Evolutionary conservation across 768 basidiomycete genomes (phyloP).

Genomic region (Coprinellus micaceus): DNA sequence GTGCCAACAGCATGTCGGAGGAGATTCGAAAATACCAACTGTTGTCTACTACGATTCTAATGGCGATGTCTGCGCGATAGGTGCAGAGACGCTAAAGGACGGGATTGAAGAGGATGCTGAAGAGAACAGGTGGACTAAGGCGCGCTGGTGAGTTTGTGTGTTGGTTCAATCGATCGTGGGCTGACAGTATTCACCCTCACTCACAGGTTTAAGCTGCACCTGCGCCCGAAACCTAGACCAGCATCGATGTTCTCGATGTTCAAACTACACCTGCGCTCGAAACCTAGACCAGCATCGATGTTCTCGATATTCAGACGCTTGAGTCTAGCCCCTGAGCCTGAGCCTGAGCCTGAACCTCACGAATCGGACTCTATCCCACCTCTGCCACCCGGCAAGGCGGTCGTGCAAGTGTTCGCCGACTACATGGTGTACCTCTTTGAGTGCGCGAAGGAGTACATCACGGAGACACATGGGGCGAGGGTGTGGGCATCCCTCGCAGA

Average conservation of each 20-base stretch:
- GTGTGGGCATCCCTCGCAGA: slow-evolving; percentile 43
- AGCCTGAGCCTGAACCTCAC: no score
- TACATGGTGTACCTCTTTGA: slow-evolving; percentile 45
- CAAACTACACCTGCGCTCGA: slow-evolving; percentile 30
- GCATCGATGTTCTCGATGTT: slow-evolving; percentile 14
- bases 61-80: slow-evolving; percentile 6
- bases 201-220: neutral
- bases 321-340: no score
- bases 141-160: slow-evolving; percentile 13
- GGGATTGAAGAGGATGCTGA: slow-evolving; percentile 10
- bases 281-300: slow-evolving; percentile 9
- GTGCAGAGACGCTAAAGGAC: slow-evolving; percentile 12
- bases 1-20: slow-evolving; percentile 12
- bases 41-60: slow-evolving; percentile 10
- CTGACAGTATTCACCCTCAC: neutral
- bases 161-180: no score
- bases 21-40: slow-evolving; percentile 13
- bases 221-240: slow-evolving; percentile 1
- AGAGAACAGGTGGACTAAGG: slow-evolving; percentile 9
- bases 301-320: no score
- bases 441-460: slow-evolving; percentile 42
- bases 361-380: slow-evolving; percentile 25
- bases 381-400: slow-evolving; percentile 38
- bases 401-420: slow-evolving; percentile 41
- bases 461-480: slow-evolving; percentile 39